Conservation (phyloP, 208 protist species). For the Leishmania gerbilli region DNA sequence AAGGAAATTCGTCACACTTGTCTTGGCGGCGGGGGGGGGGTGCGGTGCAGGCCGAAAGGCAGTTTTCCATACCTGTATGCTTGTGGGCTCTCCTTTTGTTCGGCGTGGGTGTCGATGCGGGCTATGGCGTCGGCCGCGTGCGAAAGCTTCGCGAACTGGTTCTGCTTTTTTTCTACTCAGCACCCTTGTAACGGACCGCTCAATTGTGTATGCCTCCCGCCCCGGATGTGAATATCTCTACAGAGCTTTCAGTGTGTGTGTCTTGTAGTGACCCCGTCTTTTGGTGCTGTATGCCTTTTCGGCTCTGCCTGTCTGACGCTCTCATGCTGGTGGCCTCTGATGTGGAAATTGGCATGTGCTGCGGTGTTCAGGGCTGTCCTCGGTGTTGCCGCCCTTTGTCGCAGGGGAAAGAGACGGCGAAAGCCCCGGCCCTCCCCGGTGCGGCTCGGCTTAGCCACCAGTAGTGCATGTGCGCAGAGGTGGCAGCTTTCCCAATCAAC, state of each 20-base stretch:
- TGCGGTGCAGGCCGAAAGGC: accelerated
- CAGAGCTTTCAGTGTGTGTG: neutral
- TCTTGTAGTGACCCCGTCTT: neutral
- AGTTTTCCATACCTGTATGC: neutral
- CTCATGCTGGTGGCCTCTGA: too few species aligned
- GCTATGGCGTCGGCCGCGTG: too few species aligned
- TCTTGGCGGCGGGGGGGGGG: too few species aligned
- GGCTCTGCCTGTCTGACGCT: too few species aligned
- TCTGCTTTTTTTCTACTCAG: neutral
- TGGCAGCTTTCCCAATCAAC: neutral
- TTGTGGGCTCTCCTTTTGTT: neutral
- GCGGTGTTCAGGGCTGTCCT: too few species aligned
- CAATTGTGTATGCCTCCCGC: too few species aligned
- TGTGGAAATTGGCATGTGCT: too few species aligned
- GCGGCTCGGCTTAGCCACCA: neutral
- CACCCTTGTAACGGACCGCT: neutral
- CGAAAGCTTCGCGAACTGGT: too few species aligned
- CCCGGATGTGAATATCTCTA: too few species aligned
- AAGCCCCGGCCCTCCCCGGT: neutral
- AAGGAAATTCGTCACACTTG: too few species aligned
- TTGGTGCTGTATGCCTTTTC: neutral
- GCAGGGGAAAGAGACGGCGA: neutral
- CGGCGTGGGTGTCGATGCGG: too few species aligned
- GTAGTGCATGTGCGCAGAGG: neutral
- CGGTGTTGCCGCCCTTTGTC: neutral